Evolutionary conservation across 2,329 filamentous ascomycete species (phyloP), one percentile per base, ranked within the genome.

Genomic region (Talaromyces marneffei): DNA sequence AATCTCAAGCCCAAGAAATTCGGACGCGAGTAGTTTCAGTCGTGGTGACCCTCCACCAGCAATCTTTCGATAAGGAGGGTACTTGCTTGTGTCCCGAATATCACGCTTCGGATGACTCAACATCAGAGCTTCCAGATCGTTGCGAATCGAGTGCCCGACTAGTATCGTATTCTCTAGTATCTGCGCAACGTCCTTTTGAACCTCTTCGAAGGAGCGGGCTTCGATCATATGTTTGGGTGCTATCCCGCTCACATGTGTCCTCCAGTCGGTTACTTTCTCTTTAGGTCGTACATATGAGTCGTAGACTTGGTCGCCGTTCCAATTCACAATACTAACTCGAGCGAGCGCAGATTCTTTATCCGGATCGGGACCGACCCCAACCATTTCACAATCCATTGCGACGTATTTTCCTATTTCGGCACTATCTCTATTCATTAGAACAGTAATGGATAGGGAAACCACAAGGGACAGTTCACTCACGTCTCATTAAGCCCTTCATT

Each of bases 341-440:
- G 94, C 94, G 48, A 99, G 84, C 0, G 86, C 87, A 37, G 91
- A 92, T 70, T 87, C 81, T 23, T 85, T 83, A 56, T 85, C 85
- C 2, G 84, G 85, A 75, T 78, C 74, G 2, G 77, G 78, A 0
- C 85, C 84, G 0, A 95, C 85, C 53, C 93, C 94, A 27, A 99
- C 94, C 94, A 99, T 99, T 78, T 99, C 94, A 75, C 94, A 99
- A 78, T 99, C 94, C 52, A 99, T 85, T 20, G 90, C 89, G 44
- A 99, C 79, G 73, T 96, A 99, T 81, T 94, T 96, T 57, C 93
- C 94, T 20, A 92, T 79, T 58, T 91, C 85, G 37, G 88, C 77
- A 5, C 82, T 84, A 25, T 79, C 74, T 39, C 16, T 33, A 42
- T n/a, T 33, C 10, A 35, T n/a, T 14, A 59, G 69, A 57, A 50